Conservation (phyloP, 352 stramenopile species). For the Globisporangium acanthophoron region DNA sequence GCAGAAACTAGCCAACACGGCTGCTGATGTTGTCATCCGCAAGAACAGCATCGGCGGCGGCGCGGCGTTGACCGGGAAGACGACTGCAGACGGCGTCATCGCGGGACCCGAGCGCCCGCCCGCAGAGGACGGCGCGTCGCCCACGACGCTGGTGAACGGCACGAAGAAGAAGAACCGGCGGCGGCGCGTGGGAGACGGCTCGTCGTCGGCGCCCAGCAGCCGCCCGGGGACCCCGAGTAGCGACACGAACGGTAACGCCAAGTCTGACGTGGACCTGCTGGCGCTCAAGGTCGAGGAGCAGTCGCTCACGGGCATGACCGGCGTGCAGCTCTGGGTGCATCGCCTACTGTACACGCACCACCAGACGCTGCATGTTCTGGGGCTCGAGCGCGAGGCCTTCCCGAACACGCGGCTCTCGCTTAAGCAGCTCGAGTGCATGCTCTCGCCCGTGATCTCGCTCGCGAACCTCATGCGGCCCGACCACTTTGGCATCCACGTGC, state of each 20-base stretch:
- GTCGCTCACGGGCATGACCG: constrained; percentile 48
- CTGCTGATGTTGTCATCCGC: background rate
- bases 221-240: constrained; percentile 10
- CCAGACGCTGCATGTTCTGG: constrained; percentile 44
- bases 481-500: constrained; percentile 71
- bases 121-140: background rate
- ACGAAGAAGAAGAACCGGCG: constrained; percentile 6
- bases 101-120: constrained; percentile 3
- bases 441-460: constrained; percentile 52
- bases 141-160: constrained; percentile 1
- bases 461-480: constrained; percentile 47
- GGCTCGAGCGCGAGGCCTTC: constrained; percentile 43
- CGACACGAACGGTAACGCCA: background rate
- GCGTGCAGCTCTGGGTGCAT: constrained; percentile 66
- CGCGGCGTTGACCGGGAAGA: background rate
- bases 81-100: background rate
- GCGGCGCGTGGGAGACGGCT: constrained; percentile 7
- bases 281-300: constrained; percentile 35
- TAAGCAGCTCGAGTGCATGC: constrained; percentile 64
- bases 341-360: constrained; percentile 62
- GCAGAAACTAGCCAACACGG: constrained; percentile 20
- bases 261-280: constrained; percentile 17
- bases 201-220: constrained; percentile 1
- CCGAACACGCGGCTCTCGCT: constrained; percentile 67
- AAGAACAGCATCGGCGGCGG: background rate